Evolutionary conservation across 2,329 filamentous ascomycete species (phyloP), one percentile per base, ranked within the genome.

Genomic region (Neopestalotiopsis rosae): DNA sequence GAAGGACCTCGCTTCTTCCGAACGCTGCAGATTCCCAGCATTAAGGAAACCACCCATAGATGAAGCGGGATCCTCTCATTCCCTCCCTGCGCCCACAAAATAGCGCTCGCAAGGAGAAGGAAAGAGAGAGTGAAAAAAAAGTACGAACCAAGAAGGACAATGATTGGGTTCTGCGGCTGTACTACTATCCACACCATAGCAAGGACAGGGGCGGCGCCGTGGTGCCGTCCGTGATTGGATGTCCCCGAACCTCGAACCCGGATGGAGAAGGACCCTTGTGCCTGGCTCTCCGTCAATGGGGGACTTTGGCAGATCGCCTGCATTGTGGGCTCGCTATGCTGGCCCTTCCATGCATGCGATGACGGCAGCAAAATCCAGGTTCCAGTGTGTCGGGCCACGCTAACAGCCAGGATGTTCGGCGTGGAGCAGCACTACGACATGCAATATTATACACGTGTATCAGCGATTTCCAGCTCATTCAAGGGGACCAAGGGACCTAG

Each of bases 321-420:
- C 13, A 20, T 17, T 52, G 45, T 52, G n/a, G 45, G 45, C 17
- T n/a, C 14, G 45, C 20, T 52, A 9, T 52, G 17, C 20, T 20
- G 45, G 17, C 17, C 45, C 14, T 52, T 52, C 34, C 45, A 40
- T 62, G 59, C 59, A 62, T 62, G 59, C 34, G 59, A 34, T 62
- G 59, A 40, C 59, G 59, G 34, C 34, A 34, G 32, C 30, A 34
- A 30, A 20, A 34, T 34, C 32, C 30, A 20, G 28, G 59, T 62
- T 38, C 59, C 59, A 40, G 30, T 40, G 20, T 24, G 32, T 34
- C 32, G 59, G 59, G 59, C 59, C 59, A 62, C 32, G 59, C 59
- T 40, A 62, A 59, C 30, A 30, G 57, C 30, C 14, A n/a, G 20
- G 59, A 34, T 28, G 17, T 17, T 20, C 45, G 5, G 17, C 45